Evolutionary conservation across 768 basidiomycete species (phyloP), one percentile per base, ranked within the genome.

Genomic region (Mrakia blollopis): DNA sequence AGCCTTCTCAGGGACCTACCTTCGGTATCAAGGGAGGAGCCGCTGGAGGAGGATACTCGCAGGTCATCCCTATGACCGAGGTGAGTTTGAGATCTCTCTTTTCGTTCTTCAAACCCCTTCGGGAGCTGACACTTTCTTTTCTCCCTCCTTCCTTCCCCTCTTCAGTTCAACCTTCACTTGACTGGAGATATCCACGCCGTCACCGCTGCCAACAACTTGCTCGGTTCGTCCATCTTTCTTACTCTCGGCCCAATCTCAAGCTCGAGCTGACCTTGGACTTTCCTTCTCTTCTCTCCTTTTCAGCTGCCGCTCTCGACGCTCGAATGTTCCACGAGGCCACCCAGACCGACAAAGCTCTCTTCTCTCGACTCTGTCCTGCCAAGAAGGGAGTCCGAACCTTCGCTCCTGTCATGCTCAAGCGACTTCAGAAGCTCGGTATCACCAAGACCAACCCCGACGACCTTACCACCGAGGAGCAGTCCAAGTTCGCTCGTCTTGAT

Each of bases 1-100:
- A 99, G 83, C 97, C 97, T 6, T 94, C 93, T 85, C 96, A 99
- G 84, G 96, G 97, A 18, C 96, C 96, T 47, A 98, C 96, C 0
- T 99, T 98, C 83, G 96, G 96, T 80, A 97, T 99, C 87, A 99
- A 99, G 85, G 96, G 96, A 80, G 97, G 96, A 81, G 96, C 96
- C 52, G 96, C 96, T 61, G 96, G 97, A 57, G 96, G 96, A 78
- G 96, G 96, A 72, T 99, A 98, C 86, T 94, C 93, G 83, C 95
- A 97, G 83, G 92, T 99, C 81, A 98, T 98, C 85, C 96, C 96
- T 60, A 98, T 98, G 96, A 96, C 98, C 81, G 96, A 98, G 47
- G 47, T 50, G 47, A 50, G 47, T 50, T 7, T 21, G 13, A 21
- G n/a, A n/a, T n/a, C n/a, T 50, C 13, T 50, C 7, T 3, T 2